Evolutionary conservation across 2,329 filamentous ascomycete genomes (phyloP).

Genomic region (Fusarium aywerte): DNA sequence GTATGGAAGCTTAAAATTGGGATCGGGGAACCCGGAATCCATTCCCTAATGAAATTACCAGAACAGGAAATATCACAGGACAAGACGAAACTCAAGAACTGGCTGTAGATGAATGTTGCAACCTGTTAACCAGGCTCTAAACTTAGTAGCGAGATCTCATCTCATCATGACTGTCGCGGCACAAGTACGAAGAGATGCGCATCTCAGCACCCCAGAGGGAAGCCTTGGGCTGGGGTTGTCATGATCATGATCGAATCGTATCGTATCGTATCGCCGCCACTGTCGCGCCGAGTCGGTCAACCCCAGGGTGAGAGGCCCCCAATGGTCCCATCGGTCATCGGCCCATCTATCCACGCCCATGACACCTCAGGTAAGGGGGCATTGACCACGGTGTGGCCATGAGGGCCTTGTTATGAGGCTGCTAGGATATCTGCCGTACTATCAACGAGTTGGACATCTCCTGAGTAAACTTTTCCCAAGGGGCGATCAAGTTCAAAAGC

Average conservation of each 20-base stretch:
- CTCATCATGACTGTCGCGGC: conserved; percentile 9
- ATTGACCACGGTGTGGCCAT: conserved; percentile 46
- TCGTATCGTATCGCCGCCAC: conserved; percentile 35
- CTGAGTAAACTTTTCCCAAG: conserved; percentile 19
- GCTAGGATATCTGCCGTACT: conserved; percentile 30
- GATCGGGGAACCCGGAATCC: conserved; percentile 29
- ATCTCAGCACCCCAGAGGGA: conserved; percentile 13
- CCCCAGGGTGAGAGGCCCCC: conserved; percentile 39
- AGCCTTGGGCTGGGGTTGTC: background rate
- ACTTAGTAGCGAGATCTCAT: conserved; percentile 12
- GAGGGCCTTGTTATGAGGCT: conserved; percentile 41
- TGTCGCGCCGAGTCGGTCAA: conserved; percentile 39
- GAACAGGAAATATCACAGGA: conserved; percentile 25
- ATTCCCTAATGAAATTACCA: conserved; percentile 15
- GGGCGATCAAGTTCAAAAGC: conserved; percentile 30
- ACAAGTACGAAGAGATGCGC: conserved; percentile 14
- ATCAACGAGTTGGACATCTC: conserved; percentile 33
- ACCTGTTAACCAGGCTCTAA: background rate
- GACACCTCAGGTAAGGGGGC: conserved; percentile 36
- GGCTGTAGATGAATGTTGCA: background rate
- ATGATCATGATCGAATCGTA: conserved; percentile 29
- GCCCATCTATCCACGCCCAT: conserved; percentile 46
- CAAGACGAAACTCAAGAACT: conserved; percentile 1
- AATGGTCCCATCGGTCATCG: conserved; percentile 45
- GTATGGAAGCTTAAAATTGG: conserved; percentile 4